Conservation (phyloP, 2,329 filamentous ascomycete genomes). For the Karstenula rhodostoma region DNA sequence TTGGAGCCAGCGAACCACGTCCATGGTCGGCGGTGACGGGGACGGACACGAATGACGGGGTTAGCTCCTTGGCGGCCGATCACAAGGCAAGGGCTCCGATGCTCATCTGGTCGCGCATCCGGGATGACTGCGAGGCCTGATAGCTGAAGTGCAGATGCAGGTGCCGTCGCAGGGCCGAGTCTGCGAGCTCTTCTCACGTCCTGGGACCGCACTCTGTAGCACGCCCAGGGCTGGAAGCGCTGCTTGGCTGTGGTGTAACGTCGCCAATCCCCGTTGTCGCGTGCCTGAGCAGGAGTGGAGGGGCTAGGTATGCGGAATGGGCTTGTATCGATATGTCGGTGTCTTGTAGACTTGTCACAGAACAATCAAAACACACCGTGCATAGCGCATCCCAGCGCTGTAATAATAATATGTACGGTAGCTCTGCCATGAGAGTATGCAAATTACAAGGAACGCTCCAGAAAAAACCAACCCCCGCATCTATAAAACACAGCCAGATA, state of each 20-base stretch:
- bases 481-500: constrained; percentile 12
- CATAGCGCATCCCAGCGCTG: neutral
- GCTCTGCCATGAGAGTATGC: neutral
- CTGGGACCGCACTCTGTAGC: constrained; percentile 12
- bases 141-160: constrained; percentile 3
- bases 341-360: neutral
- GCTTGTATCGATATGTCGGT: neutral
- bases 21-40: constrained; percentile 24
- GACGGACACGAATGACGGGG: constrained; percentile 22
- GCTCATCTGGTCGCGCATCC: constrained; percentile 3
- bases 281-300: constrained; percentile 9
- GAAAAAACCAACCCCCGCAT: neutral
- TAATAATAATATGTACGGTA: neutral
- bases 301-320: neutral
- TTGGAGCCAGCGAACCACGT: constrained; percentile 45
- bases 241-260: constrained; percentile 15
- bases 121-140: neutral
- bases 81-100: neutral
- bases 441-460: neutral
- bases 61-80: constrained; percentile 20
- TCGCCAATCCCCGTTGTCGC: constrained; percentile 10
- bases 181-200: constrained; percentile 1
- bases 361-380: neutral
- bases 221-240: constrained; percentile 3
- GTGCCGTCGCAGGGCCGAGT: constrained; percentile 1